Conservation (phyloP, 2,329 filamentous ascomycete genomes). For the Botryotinia narcissicola region DNA sequence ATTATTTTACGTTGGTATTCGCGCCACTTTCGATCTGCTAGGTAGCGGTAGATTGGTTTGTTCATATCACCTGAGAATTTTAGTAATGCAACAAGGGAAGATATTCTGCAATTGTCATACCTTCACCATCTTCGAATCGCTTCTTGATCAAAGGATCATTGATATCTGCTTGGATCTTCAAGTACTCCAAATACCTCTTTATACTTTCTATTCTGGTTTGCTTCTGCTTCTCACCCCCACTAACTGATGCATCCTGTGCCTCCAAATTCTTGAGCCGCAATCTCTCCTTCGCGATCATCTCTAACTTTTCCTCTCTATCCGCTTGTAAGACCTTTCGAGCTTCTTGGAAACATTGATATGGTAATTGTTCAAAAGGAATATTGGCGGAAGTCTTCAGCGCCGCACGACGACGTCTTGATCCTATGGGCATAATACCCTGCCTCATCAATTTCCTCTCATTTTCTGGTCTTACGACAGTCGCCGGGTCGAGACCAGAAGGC, state of each 20-base stretch:
- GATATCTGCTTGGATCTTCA: slow-evolving; percentile 90
- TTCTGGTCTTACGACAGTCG: slow-evolving; percentile 61
- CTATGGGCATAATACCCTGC: slow-evolving; percentile 68
- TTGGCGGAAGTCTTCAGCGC: slow-evolving; percentile 66
- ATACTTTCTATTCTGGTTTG: slow-evolving; percentile 67
- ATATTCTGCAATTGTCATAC: slow-evolving; percentile 49
- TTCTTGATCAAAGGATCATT: slow-evolving; percentile 94
- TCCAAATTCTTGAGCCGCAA: slow-evolving; percentile 67
- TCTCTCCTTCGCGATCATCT: slow-evolving; percentile 65
- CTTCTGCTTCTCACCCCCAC: slow-evolving; percentile 63
- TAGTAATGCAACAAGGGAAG: slow-evolving; percentile 9
- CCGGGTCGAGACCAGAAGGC: slow-evolving; percentile 57
- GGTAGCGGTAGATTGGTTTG: slow-evolving; percentile 91
- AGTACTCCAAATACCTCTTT: slow-evolving; percentile 66
- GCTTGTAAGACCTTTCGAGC: slow-evolving; percentile 77
- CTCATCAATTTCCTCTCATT: slow-evolving; percentile 68
- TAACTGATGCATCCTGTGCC: slow-evolving; percentile 53
- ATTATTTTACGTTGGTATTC: slow-evolving; percentile 76
- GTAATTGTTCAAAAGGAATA: slow-evolving; percentile 82
- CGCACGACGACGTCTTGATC: slow-evolving; percentile 78
- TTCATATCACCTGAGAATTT: slow-evolving; percentile 76
- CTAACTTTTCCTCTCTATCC: slow-evolving; percentile 79
- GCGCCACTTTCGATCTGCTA: slow-evolving; percentile 86
- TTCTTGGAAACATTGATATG: slow-evolving; percentile 98
- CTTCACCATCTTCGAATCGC: slow-evolving; percentile 85